Evolutionary conservation across 805 yeast genomes (phyloP).

Genomic region (Starmerella lactis-condensi): DNA sequence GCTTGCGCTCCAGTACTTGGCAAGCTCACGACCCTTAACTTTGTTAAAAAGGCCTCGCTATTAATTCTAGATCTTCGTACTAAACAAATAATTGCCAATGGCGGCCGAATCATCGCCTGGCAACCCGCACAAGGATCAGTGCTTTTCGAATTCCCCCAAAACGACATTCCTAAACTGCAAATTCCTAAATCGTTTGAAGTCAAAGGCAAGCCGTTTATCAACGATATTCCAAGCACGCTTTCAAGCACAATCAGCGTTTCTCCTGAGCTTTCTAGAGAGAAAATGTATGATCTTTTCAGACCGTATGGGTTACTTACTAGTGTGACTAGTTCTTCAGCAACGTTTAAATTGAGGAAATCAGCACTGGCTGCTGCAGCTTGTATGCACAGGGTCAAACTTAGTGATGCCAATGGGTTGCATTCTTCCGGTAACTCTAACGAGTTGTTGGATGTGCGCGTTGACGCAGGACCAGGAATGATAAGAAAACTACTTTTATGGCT

Average conservation of each 20-base stretch:
- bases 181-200: conserved; percentile 43
- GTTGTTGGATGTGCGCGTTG: conserved; percentile 26
- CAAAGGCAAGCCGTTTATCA: conserved; percentile 90
- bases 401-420: background rate
- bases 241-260: conserved; percentile 41
- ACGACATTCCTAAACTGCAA: too few species aligned
- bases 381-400: conserved; percentile 31
- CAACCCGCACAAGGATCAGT: too few species aligned
- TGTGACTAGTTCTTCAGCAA: conserved; percentile 22
- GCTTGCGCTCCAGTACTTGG: too few species aligned
- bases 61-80: too few species aligned
- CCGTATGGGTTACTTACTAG: conserved; percentile 67
- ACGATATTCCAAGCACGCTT: conserved; percentile 69
- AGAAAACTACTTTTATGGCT: conserved; percentile 36
- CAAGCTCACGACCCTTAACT: too few species aligned
- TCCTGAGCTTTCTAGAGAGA: conserved; percentile 51
- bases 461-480: background rate
- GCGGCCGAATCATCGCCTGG: too few species aligned
- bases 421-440: background rate
- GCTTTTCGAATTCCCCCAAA: too few species aligned
- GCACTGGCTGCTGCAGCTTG: conserved; percentile 84
- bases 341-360: conserved; percentile 38
- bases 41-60: too few species aligned
- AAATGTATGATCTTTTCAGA: conserved; percentile 60
- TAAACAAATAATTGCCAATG: too few species aligned